Conservation (phyloP, 352 stramenopile species). For the Phytophthora pistaciae region DNA sequence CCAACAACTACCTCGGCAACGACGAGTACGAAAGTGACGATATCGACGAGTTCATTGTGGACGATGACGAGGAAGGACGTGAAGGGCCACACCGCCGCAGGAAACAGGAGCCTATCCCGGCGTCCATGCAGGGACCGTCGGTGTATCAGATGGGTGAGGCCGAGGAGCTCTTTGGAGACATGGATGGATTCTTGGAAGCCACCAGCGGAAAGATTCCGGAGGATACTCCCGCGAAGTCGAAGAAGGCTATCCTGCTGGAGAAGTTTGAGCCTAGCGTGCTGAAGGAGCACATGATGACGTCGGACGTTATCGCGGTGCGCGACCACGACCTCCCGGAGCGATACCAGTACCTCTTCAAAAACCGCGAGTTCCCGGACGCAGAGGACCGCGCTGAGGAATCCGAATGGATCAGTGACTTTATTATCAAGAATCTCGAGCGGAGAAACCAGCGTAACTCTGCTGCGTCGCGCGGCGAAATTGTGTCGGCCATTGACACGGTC, state of each 20-base stretch:
- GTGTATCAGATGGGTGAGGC: conserved; percentile 93
- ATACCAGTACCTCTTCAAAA: conserved; percentile 79
- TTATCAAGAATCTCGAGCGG: conserved; percentile 83
- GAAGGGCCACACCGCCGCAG: conserved; percentile 77
- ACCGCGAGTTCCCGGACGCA: conserved; percentile 81
- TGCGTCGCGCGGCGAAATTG: conserved; percentile 82
- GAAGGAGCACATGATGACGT: conserved; percentile 92
- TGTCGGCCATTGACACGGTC: conserved; percentile 90
- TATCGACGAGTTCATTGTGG: conserved; percentile 92
- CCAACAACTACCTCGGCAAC: conserved; percentile 86
- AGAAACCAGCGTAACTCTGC: conserved; percentile 54
- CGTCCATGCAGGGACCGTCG: conserved; percentile 87
- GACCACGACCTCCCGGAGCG: conserved; percentile 86
- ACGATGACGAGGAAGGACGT: conserved; percentile 90
- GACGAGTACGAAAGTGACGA: conserved; percentile 92
- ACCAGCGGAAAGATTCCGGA: conserved; percentile 57
- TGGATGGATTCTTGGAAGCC: conserved; percentile 89
- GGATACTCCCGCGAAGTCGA: conserved; percentile 63
- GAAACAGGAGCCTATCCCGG: conserved; percentile 75
- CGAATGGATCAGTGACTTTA: conserved; percentile 90
- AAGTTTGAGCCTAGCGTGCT: conserved; percentile 90
- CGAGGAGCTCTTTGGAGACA: conserved; percentile 91
- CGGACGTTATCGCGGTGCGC: conserved; percentile 79
- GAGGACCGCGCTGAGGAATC: conserved; percentile 88
- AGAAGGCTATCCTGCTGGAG: conserved; percentile 86